These are phyloP conservation scores for Amphicarpaea edgeworthii DNA, from an alignment of 306 rosid genomes.

Conservation along the genomic window DNA sequence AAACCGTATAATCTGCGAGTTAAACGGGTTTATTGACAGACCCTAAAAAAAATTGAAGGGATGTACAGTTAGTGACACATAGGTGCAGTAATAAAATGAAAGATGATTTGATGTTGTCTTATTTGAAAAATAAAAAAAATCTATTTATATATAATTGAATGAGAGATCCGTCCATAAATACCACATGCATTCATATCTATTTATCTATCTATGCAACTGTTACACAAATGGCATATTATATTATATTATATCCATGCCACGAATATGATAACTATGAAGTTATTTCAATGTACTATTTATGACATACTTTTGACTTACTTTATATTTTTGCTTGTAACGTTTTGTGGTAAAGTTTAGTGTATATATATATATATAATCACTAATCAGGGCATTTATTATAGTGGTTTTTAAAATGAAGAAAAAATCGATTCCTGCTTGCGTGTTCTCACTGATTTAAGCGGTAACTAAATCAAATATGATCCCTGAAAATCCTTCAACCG, in stretches of 20 bases:
- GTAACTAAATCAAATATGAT: background rate
- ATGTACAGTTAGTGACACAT: too few species aligned
- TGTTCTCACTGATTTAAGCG: background rate
- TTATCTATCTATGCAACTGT: too few species aligned
- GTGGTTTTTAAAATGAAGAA: background rate
- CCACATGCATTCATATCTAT: too few species aligned
- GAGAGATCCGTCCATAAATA: background rate
- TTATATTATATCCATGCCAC: background rate
- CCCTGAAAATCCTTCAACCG: background rate
- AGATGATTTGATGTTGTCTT: too few species aligned
- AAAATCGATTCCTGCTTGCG: background rate
- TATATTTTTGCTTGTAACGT: background rate
- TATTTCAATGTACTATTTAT: background rate
- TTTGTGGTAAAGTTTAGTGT: background rate
- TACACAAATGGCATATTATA: background rate
- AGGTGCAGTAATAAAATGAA: too few species aligned
- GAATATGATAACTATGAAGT: background rate
- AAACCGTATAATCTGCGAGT: too few species aligned
- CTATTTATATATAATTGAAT: background rate
- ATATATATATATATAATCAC: too few species aligned
- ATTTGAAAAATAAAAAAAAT: too few species aligned
- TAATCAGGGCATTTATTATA: background rate
- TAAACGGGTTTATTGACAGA: too few species aligned
- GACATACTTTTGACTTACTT: background rate
- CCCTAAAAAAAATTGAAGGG: too few species aligned